Base-by-base conservation (phyloP, 805 yeast genomes). In the Candida tibetensis region DNA sequence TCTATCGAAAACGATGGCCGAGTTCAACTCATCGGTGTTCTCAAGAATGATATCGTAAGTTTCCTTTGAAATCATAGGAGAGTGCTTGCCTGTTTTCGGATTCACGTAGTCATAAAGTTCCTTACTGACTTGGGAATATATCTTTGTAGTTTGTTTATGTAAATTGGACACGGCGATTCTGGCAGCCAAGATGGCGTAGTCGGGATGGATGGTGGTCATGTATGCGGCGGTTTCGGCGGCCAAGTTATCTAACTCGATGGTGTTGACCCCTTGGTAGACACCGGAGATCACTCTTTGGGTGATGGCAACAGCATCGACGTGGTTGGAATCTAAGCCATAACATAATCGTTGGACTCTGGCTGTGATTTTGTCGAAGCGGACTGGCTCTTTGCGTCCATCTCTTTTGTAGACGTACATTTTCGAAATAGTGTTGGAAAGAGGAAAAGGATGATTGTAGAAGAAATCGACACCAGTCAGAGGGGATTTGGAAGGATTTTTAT, bases 131-230 rank as follows among this genome's bases (percentile, higher is more conserved):
- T 79, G 81, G 28, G 95, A 82, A 53, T 85, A 91, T 55, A 75
- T 84, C 64, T 85, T 85, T 44, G 88, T 85, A 37, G 97, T 90
- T 68, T 89, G 95, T 67, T 90, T 90, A 71, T 91, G 97, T 58
- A 93, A 74, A 62, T 88, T 88, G 29, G 96, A 86, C 39, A 93
- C 82, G 15, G 98, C 97, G 44, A 91, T 84, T 69, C 99, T 82
- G 25, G 98, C 97, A 38, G 97, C 97, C 52, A 89, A 74, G 30
- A 82, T 80, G 18, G 97, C 96, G 55, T 91, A 90, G 67, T 93
- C 98, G n/a, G 98, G 98, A 63, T 91, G 98, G 46, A 86, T 78
- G 9, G 98, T 91, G 42, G 97, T 89, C 96, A 93, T 87, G 58
- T 84, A 85, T 30, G 98, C 98, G 41, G 96, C 95, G 26, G 96